These are phyloP conservation scores for Zhuliangozyma blackwelliae DNA, from an alignment of 1,139 yeast genomes.

Conservation along the genomic window DNA sequence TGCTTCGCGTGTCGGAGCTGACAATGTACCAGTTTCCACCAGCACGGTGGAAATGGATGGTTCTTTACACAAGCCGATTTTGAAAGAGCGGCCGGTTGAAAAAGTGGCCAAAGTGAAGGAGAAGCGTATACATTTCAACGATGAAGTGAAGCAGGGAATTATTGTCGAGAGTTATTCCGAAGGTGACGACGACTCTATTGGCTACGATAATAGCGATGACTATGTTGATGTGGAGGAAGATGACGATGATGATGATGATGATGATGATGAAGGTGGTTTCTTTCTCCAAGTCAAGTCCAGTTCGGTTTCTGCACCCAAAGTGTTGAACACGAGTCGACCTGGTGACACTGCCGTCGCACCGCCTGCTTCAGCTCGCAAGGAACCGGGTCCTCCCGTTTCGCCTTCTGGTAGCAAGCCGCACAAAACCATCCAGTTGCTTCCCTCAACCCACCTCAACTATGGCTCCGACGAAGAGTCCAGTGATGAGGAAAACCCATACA, in stretches of 20 bases:
- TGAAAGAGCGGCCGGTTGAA: slow-evolving; percentile 75
- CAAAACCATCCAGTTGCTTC: slow-evolving; percentile 67
- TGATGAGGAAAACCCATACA: slow-evolving; percentile 49
- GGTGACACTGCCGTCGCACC: too few species aligned
- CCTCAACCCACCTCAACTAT: slow-evolving; percentile 77
- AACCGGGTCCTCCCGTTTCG: too few species aligned
- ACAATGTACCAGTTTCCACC: slow-evolving; percentile 13
- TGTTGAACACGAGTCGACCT: too few species aligned
- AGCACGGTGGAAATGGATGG: slow-evolving; percentile 48
- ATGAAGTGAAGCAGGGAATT: slow-evolving; percentile 88
- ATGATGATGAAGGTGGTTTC: slow-evolving; percentile 60
- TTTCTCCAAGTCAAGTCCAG: slow-evolving; percentile 55
- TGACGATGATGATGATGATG: slow-evolving; percentile 36
- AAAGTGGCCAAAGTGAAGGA: slow-evolving; percentile 29
- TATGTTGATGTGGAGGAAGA: slow-evolving; percentile 12
- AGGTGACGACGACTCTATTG: slow-evolving; percentile 22
- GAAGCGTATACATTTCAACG: slow-evolving; percentile 80
- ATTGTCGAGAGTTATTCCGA: slow-evolving; percentile 50
- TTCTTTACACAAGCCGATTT: slow-evolving; percentile 62
- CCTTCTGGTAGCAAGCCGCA: slow-evolving; percentile 6
- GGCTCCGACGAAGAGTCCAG: slow-evolving; percentile 72
- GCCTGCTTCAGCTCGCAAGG: too few species aligned
- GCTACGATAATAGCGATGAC: slow-evolving; percentile 15
- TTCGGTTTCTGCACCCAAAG: slow-evolving; percentile 20
- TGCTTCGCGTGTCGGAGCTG: too few species aligned